Evolutionary conservation across 164 flowering plant genomes (phyloP).

Genomic region (Umbellularia californica): DNA sequence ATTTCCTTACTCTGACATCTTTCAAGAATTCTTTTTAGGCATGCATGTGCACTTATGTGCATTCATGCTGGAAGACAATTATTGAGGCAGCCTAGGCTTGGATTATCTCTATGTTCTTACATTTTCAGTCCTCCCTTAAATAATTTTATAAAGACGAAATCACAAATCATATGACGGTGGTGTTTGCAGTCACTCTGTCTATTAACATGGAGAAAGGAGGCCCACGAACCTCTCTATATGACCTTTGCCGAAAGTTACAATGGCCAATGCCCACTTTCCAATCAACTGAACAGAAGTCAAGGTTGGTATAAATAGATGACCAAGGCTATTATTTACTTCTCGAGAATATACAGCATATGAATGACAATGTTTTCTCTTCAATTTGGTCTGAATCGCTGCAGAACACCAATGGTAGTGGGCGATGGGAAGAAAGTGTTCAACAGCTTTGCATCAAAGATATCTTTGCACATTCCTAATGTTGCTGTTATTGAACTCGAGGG

Average conservation of each 20-base stretch:
- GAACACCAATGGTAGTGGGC: constrained; percentile 38
- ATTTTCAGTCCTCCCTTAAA: too few relatives aligned
- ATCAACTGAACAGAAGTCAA: constrained; percentile 46
- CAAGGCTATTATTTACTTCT: not conserved
- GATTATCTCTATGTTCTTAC: not conserved
- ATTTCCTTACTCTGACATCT: too few relatives aligned
- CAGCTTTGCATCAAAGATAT: constrained; percentile 51
- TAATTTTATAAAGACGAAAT: not conserved
- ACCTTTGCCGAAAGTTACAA: constrained; percentile 58
- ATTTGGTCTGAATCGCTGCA: constrained; percentile 16
- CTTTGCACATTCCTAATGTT: constrained; percentile 49
- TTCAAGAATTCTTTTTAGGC: not conserved
- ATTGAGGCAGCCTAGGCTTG: not conserved
- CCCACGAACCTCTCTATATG: constrained; percentile 56
- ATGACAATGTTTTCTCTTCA: not conserved
- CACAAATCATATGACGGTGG: not conserved
- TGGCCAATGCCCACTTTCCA: constrained; percentile 79
- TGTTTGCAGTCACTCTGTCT: constrained; percentile 39
- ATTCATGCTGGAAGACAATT: not conserved
- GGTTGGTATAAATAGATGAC: constrained; percentile 28
- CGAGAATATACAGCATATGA: not conserved
- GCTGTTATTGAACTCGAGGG: constrained; percentile 52
- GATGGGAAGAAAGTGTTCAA: constrained; percentile 35
- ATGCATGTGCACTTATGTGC: not conserved
- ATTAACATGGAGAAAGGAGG: constrained; percentile 77